Evolutionary conservation across 495 filamentous ascomycete species (phyloP).

Genomic region (Penicillium ochrochloron): DNA sequence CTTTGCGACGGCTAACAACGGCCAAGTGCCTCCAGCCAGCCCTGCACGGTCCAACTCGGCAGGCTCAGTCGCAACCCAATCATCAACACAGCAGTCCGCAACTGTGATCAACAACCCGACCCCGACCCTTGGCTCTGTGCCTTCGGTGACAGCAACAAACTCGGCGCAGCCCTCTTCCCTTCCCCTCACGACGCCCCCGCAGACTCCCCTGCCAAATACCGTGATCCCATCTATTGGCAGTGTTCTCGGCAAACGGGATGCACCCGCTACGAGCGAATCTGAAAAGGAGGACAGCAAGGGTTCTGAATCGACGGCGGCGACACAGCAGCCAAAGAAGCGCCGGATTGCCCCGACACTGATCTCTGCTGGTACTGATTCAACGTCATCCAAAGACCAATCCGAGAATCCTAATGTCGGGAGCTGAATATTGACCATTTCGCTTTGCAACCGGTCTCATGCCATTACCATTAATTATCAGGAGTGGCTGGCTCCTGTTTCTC

Average conservation of each 20-base stretch:
- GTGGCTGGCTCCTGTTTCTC: background rate
- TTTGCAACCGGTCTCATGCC: background rate
- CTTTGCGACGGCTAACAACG: constrained; percentile 38
- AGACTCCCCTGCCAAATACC: constrained; percentile 66
- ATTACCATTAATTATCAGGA: background rate
- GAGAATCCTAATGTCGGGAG: constrained; percentile 7
- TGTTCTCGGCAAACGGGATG: constrained; percentile 63
- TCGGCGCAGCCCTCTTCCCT: constrained; percentile 59
- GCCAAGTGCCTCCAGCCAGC: constrained; percentile 65
- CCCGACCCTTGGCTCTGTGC: constrained; percentile 72
- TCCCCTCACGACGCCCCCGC: constrained; percentile 76
- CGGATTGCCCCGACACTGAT: constrained; percentile 79
- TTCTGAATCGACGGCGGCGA: constrained; percentile 39
- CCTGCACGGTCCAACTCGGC: constrained; percentile 83
- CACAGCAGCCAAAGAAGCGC: constrained; percentile 68
- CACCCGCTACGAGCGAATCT: constrained; percentile 47
- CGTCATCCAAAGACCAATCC: constrained; percentile 26
- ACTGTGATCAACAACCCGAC: constrained; percentile 75
- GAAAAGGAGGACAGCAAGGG: constrained; percentile 67
- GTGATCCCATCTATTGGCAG: constrained; percentile 47
- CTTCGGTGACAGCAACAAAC: constrained; percentile 71
- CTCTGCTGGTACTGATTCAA: constrained; percentile 33
- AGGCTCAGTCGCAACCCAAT: constrained; percentile 76
- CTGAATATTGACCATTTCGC: background rate
- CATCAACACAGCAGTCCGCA: constrained; percentile 42